Conservation (phyloP, 768 basidiomycete genomes). For the Galerina marginata region DNA sequence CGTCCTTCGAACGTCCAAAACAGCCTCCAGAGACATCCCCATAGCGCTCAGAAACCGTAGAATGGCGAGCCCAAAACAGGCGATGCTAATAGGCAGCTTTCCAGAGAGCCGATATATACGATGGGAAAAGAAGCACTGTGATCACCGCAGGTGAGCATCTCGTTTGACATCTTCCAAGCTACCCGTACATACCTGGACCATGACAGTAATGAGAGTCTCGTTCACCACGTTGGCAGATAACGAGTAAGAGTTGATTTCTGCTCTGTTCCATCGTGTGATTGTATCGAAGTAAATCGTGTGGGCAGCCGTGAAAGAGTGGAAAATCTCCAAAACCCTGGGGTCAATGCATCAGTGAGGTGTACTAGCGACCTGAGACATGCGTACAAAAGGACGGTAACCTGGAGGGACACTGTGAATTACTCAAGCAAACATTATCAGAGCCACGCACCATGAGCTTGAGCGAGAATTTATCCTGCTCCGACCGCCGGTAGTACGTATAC, state of each 20-base stretch:
- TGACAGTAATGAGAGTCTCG: constrained; percentile 13
- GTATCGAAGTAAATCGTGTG: constrained; percentile 16
- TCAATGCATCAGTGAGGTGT: too few relatives aligned
- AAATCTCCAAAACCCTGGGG: constrained; percentile 10
- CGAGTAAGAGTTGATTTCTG: constrained; percentile 14
- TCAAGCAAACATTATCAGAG: too few relatives aligned
- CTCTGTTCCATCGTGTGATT: constrained; percentile 6
- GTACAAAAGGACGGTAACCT: constrained; percentile 20
- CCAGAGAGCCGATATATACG: constrained; percentile 21
- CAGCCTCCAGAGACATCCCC: constrained; percentile 15
- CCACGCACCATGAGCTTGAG: constrained; percentile 19
- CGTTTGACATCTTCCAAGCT: background rate
- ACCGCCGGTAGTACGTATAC: constrained; percentile 18
- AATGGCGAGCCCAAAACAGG: constrained; percentile 18
- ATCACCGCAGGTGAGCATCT: background rate
- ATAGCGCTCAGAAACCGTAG: constrained; percentile 18
- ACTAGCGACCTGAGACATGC: background rate
- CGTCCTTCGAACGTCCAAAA: constrained; percentile 20
- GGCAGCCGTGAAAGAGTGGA: constrained; percentile 12
- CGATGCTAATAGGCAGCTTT: constrained; percentile 13
- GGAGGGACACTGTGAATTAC: background rate
- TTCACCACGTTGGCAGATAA: constrained; percentile 11
- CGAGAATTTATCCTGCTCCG: constrained; percentile 10
- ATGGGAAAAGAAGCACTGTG: constrained; percentile 23
- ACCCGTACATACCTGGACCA: constrained; percentile 14